Conservation (phyloP, 2,329 filamentous ascomycete species). For the Bipolaris bicolor region DNA sequence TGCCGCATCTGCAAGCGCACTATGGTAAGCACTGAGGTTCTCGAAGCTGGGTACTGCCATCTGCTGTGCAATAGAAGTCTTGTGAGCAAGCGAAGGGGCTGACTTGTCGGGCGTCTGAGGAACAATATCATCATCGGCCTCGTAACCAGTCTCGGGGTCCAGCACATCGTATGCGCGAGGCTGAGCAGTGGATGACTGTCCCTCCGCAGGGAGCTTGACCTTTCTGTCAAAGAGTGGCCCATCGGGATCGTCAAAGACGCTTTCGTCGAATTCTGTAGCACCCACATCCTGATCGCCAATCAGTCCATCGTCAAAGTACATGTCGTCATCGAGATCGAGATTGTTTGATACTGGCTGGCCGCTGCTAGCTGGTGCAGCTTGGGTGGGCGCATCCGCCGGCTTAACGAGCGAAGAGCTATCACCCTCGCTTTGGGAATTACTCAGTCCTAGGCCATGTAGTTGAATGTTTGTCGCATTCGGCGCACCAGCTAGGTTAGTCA, state of each 20-base stretch:
- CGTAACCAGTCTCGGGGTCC: constrained; percentile 37
- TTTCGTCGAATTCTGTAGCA: constrained; percentile 70
- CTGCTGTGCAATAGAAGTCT: constrained; percentile 47
- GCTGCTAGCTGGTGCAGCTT: constrained; percentile 9
- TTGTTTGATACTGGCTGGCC: constrained; percentile 15
- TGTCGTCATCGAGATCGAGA: constrained; percentile 57
- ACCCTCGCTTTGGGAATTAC: constrained; percentile 18
- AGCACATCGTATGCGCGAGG: constrained; percentile 24
- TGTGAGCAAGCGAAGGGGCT: constrained; percentile 60
- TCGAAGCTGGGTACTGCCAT: constrained; percentile 47
- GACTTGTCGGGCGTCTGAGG: constrained; percentile 34
- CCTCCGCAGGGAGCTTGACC: constrained; percentile 28
- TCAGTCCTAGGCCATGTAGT: constrained; percentile 26
- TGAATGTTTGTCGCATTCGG: background rate
- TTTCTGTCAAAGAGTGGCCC: constrained; percentile 58
- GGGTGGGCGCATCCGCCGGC: constrained; percentile 15
- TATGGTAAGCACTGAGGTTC: constrained; percentile 76
- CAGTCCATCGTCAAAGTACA: constrained; percentile 73
- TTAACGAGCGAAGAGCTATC: constrained; percentile 16
- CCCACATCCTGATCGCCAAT: constrained; percentile 61
- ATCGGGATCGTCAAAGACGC: constrained; percentile 69
- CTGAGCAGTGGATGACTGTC: constrained; percentile 22
- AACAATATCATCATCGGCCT: constrained; percentile 43
- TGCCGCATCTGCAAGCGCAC: constrained; percentile 81
- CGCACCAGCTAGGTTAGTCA: background rate